Percentiles rank a stretch among this genome's conserved stretches.
Conservation (phyloP, 1,139 yeast genomes). For the Hemisphaericaspora lyxosophila region DNA sequence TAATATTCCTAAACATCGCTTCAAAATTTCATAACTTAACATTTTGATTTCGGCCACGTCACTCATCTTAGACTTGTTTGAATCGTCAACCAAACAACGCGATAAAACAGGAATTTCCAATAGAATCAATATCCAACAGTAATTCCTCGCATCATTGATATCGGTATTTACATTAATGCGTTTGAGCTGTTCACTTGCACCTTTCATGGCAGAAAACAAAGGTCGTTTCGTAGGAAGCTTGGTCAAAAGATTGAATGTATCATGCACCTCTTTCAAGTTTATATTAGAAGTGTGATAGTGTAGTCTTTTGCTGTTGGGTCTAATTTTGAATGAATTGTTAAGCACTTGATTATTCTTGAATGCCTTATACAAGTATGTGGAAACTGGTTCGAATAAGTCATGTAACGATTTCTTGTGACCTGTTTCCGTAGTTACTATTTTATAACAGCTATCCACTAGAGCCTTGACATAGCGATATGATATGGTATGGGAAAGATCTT, state of each 20-base stretch:
- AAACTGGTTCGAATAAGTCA: slow-evolving; percentile 51
- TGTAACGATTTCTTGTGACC: slow-evolving; percentile 24
- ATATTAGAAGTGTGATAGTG: slow-evolving; percentile 46
- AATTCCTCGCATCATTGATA: slow-evolving; percentile 36
- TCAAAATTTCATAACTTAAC: slow-evolving; percentile 62
- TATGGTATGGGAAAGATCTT: slow-evolving; percentile 20
- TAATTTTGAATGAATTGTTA: slow-evolving; percentile 49
- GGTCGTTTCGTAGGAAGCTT: slow-evolving; percentile 62
- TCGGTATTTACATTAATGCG: slow-evolving; percentile 36
- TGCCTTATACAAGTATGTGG: slow-evolving; percentile 37
- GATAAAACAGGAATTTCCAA: slow-evolving; percentile 61
- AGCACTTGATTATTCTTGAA: slow-evolving; percentile 44
- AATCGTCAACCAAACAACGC: slow-evolving; percentile 39
- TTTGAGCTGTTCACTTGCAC: slow-evolving; percentile 48
- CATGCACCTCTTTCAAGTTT: slow-evolving; percentile 43
- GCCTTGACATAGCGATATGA: slow-evolving; percentile 28
- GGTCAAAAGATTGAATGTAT: slow-evolving; percentile 42
- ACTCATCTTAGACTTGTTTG: slow-evolving; percentile 27
- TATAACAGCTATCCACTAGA: slow-evolving; percentile 31
- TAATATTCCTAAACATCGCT: slow-evolving; percentile 64
- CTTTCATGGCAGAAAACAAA: slow-evolving; percentile 49
- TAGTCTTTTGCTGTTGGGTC: slow-evolving; percentile 19
- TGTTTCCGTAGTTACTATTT: slow-evolving; percentile 14
- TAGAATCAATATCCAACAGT: slow-evolving; percentile 59
- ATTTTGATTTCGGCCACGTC: slow-evolving; percentile 54